Base-by-base conservation (phyloP, 148 eudicot species). In the Beta vulgaris region DNA sequence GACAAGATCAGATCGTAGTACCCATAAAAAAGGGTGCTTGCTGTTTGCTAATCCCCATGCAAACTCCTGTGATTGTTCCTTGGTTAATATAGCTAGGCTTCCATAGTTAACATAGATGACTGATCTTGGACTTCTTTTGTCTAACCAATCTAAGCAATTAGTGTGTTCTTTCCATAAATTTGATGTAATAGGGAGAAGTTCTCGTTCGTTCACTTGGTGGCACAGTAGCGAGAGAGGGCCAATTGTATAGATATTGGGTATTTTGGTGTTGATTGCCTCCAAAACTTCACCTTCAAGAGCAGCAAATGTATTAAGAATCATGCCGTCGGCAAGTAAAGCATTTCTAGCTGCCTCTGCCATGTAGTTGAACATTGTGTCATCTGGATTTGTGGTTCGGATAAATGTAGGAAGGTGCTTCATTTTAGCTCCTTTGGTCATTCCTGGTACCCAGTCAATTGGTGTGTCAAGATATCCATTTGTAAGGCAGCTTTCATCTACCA, bases 91-190 rank as follows among this genome's bases (percentile, higher is more conserved):
- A 15, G 79, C 59, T 34, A 79, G 23, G 34, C 80, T 79, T 0
- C 80, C 85, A 35, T 29, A 76, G 35, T 79, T 82, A 16, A 82
- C 82, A 70, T 82, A 82, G 23, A 82, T 57, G 14, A 83, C 82
- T 3, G 85, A 79, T 39, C 31, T 64, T 31, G 84, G 81, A 9
- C 65, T 71, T 29, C 62, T 75, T 28, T 55, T 55, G 19, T 87
- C 79, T 13, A 87, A 63, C 90, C 90, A 87, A 34, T 83, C 64
- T 19, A 87, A 15, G 84, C 88, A 87, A 28, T n/a, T 49, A 0
- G 46, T 28, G 46, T 87, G 88, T 71, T 83, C 82, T 37, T 77
- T 79, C 91, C 88, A 87, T 26, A 85, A 53, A 67, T 59, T 85
- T 29, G 79, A 70, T 23, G 53, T 69, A 4, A 84, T 64, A 35